phyloP scores from a whole-genome alignment of 2,329 filamentous ascomycete species.

The Corniculantispora saksenae region DNA sequence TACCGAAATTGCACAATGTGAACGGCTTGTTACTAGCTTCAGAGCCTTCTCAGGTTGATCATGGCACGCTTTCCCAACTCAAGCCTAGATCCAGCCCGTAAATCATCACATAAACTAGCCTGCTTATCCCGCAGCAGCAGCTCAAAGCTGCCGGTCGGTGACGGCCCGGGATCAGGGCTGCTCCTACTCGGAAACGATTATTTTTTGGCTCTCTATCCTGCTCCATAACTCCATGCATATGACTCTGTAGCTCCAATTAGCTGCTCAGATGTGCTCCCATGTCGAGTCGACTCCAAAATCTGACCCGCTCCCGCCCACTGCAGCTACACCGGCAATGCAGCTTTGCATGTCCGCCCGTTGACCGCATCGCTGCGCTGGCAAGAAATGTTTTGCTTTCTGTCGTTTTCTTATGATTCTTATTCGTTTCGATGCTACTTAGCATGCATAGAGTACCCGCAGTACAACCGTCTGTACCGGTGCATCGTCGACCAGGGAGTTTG shows the following conservation, averaged over 20 bases:
- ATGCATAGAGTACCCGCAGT: background rate
- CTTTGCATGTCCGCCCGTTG: conserved; percentile 10
- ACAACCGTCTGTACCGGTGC: background rate
- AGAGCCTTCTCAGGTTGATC: background rate
- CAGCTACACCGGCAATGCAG: conserved; percentile 11
- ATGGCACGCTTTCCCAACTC: background rate
- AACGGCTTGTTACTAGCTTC: background rate
- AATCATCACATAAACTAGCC: background rate
- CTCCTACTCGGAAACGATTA: background rate
- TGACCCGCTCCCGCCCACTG: conserved; percentile 2
- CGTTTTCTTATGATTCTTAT: background rate
- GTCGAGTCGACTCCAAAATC: background rate
- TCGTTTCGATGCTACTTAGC: background rate
- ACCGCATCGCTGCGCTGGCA: conserved; percentile 3
- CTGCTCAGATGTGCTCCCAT: background rate
- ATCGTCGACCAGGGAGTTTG: background rate
- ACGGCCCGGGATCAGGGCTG: conserved; percentile 2
- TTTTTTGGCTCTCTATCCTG: background rate
- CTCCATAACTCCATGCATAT: background rate
- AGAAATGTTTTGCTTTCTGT: background rate
- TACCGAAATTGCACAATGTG: background rate
- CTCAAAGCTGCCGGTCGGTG: background rate
- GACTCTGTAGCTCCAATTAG: background rate
- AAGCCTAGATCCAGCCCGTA: background rate
- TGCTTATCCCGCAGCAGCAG: background rate